Evolutionary conservation across 2,329 filamentous ascomycete genomes (phyloP), one percentile per base, ranked within the genome.

Genomic region (Aspergillus candidus): DNA sequence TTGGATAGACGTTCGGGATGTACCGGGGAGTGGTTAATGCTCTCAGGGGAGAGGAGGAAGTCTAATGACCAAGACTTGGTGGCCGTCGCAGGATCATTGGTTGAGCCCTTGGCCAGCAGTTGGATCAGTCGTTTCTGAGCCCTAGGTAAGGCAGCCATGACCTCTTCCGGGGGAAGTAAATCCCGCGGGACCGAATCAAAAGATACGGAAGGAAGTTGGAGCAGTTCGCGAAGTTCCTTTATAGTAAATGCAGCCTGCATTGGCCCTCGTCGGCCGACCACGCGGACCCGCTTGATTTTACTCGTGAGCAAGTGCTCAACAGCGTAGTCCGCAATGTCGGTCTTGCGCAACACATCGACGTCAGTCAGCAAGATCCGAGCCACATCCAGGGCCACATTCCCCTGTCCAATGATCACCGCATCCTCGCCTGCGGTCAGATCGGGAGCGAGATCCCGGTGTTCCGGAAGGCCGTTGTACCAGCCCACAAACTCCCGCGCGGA

Each of bases 401-500:
- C 93, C 60, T 98, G 91, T 2, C 93, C 93, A 51, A 98, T 82
- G 38, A 98, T 77, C 29, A 96, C 80, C 1, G 88, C 93, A 49
- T 90, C 83, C 40, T 95, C 88, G 0, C 85, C 86, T 8, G 75
- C 72, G 1, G 80, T 78, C 18, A 97, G 75, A 59, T 88, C 79
- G 0, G 89, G 86, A n/a, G 77, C 72, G 6, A 95, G 70, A 54
- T 77, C 67, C 14, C 84, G 78, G 60, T 86, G 86, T 55, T 94
- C 86, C 0, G 93, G 93, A 3, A 95, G 75, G 3, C 93, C 93
- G 65, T 98, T 98, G 67, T 98, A 98, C 93, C 93, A 98, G 13
- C 90, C 93, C 1, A 98, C 93, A 63, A 97, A 96, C 32, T 89
- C 84, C 22, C 93, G 80, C 2, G 93, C 93, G 6, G 90, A 95